A percentile compares a stretch with the other conserved stretches of the same genome.
Conservation (phyloP, 1,284 basidiomycete genomes). For the Boletus smithii region DNA sequence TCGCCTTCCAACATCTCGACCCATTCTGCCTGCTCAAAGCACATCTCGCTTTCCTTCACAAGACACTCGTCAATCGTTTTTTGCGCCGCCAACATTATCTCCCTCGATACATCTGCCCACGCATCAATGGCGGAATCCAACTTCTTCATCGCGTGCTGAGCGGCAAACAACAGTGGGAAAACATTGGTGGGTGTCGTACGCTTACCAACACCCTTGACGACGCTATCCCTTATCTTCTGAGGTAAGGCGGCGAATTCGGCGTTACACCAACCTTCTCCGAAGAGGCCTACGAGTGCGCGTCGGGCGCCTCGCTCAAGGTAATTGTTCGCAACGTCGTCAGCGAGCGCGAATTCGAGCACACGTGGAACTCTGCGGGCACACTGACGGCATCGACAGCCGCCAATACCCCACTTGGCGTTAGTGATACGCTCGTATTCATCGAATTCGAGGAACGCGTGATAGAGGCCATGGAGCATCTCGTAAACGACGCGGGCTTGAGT, state of each 20-base stretch:
- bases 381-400: conserved; percentile 77
- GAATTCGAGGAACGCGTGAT: conserved; percentile 76
- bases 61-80: conserved; percentile 60
- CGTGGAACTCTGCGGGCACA: conserved; percentile 76
- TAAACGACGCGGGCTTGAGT: conserved; percentile 78
- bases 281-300: conserved; percentile 73
- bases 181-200: conserved; percentile 62
- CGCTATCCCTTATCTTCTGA: conserved; percentile 59
- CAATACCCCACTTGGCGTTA: conserved; percentile 68
- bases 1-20: conserved; percentile 66
- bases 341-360: conserved; percentile 74
- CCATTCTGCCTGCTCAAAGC: conserved; percentile 70
- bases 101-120: conserved; percentile 65
- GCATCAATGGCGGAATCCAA: conserved; percentile 52
- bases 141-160: conserved; percentile 60
- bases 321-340: conserved; percentile 72
- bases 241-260: conserved; percentile 72
- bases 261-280: conserved; percentile 83
- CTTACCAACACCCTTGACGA: conserved; percentile 70
- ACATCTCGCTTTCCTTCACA: conserved; percentile 54
- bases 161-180: conserved; percentile 64
- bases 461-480: conserved; percentile 87
- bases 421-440: conserved; percentile 71
- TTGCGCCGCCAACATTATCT: conserved; percentile 61
- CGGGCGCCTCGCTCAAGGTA: conserved; percentile 70